Base-by-base conservation (phyloP, 2,329 filamentous ascomycete genomes). In the Aschersonia sp. region DNA sequence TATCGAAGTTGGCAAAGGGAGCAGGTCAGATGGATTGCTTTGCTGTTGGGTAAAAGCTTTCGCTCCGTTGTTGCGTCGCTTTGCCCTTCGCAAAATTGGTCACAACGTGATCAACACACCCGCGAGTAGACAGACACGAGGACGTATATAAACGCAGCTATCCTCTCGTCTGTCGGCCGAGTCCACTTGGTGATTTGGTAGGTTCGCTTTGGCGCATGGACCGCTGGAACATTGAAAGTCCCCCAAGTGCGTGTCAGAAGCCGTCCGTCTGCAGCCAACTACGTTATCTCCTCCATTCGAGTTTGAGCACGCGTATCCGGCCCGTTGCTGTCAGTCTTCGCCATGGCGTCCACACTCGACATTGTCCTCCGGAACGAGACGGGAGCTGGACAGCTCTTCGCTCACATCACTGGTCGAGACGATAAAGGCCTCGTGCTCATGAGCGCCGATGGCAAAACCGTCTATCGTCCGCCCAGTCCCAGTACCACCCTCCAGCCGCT, bases 281-380 rank as follows among this genome's bases (percentile, higher is more conserved):
- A 20, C 20, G 20, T 20, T 20, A 1, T 20, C 20, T 20, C 20
- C 20, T 20, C 20, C 20, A 20, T 20, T 20, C 20, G 20, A 20
- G 20, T 20, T 20, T 20, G 20, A 20, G 2, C 20, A 20, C 20
- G 20, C 20, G 20, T 20, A 20, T 20, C 20, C 40, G 20, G 40
- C 10, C 7, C 20, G 30, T 40, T 20, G 20, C 30, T 30, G 28
- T 28, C 7, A 10, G 30, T 29, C 29, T 9, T 31, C 45, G 51
- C 44, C 47, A 52, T 55, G 48, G 51, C 51, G n/a, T 48, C 52
- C 12, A 54, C 43, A 6, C 66, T 86, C 44, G 68, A 75, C 46
- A 72, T 88, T 50, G 72, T 75, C 9, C 64, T 89, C 28, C 68
- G 74, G 55, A 89, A 89, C 65, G 75, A 77, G 55, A 84, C 82